phyloP scores from a whole-genome alignment of 1,284 basidiomycete genomes.

The Flammula alnicola region DNA sequence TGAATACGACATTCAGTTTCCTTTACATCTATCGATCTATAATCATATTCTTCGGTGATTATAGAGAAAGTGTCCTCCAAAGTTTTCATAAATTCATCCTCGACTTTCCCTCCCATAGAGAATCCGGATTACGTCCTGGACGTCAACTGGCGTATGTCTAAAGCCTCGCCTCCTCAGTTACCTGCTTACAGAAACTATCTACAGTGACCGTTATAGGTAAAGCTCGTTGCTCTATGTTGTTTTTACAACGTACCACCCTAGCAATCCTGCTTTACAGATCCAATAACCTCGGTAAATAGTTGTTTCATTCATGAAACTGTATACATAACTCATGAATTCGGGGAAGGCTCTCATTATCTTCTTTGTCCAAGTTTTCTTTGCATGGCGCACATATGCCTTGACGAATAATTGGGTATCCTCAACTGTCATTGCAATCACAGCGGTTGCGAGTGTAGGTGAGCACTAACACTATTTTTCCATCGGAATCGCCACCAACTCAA shows the following conservation, averaged over 20 bases:
- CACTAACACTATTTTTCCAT: background rate
- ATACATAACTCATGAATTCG: background rate
- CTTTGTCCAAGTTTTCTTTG: constrained; percentile 41
- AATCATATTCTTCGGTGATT: constrained; percentile 37
- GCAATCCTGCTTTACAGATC: background rate
- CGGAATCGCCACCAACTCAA: background rate
- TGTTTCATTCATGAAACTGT: background rate
- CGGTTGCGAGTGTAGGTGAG: constrained; percentile 21
- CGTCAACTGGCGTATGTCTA: constrained; percentile 36
- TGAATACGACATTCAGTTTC: constrained; percentile 40
- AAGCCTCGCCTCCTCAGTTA: background rate
- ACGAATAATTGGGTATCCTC: constrained; percentile 26
- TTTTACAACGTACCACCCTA: background rate
- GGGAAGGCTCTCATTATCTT: constrained; percentile 39
- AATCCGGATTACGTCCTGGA: constrained; percentile 32
- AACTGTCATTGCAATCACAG: constrained; percentile 18
- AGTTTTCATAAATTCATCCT: background rate
- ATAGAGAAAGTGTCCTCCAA: too few species aligned
- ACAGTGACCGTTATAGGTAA: constrained; percentile 5
- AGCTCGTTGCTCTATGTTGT: background rate
- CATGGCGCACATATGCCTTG: constrained; percentile 39
- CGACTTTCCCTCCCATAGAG: background rate
- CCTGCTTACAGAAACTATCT: background rate
- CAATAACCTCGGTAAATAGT: background rate
- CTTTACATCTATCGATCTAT: constrained; percentile 40